Evolutionary conservation across 2,329 filamentous ascomycete genomes (phyloP), one percentile per base, ranked within the genome.

Genomic region (Beauveria sp.): DNA sequence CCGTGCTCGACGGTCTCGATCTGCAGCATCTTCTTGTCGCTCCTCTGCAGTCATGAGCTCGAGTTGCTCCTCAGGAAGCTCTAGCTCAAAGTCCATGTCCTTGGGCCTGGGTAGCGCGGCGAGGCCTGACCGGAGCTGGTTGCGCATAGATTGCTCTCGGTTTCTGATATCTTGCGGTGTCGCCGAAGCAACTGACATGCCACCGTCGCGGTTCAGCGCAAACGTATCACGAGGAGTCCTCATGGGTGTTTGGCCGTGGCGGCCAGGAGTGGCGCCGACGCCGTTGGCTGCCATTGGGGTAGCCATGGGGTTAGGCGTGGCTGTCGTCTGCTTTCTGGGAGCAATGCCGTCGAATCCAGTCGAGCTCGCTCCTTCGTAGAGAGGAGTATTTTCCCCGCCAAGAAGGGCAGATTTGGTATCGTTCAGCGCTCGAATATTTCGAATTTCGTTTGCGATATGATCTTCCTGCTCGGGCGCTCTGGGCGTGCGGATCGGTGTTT

Each of bases 261-360:
- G 83, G 59, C 81, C 77, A 7, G 86, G 86, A 16, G 90, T 96
- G 14, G 87, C 86, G 28, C 85, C 88, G 30, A 85, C 78, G 26
- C 85, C 89, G 64, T 82, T 83, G 1, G 78, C 74, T 59, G 90
- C 84, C 66, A 96, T 82, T 1, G 95, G 95, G 0, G 95, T 99
- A 0, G 95, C 93, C 79, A 99, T 82, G 0, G 95, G 95, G 71
- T 99, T 99, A 0, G 95, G 95, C 0, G 95, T 99, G n/a, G 92
- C 84, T 61, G 93, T 84, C 40, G 86, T 81, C 64, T 96, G 89
- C 69, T 86, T 88, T 62, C 90, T 85, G 43, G 93, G 92, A 1
- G 91, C 85, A 47, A 89, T 89, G 45, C 92, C 89, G 67, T 95
- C 90, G 68, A 97, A 96, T 0, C 93, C 93, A 7, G 93, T 96